Percentiles rank a stretch among this genome's conserved stretches.
Evolutionary conservation across 768 basidiomycete genomes (phyloP).

Genomic region (Russula virescens): DNA sequence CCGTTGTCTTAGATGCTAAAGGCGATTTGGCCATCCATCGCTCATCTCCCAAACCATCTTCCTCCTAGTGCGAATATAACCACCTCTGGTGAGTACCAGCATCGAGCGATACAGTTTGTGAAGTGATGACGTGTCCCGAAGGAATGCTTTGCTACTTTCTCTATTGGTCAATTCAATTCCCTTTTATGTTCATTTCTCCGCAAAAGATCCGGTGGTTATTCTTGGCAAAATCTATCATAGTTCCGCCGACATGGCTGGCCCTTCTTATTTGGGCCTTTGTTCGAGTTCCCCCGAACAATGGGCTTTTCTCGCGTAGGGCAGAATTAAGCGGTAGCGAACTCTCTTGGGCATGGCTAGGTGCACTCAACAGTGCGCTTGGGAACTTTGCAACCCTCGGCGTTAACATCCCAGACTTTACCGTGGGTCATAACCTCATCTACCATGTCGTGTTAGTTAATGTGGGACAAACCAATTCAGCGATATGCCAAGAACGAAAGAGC

Average conservation of each 20-base stretch:
- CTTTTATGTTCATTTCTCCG: conserved; percentile 71
- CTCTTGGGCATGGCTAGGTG: conserved; percentile 75
- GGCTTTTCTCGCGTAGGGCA: conserved; percentile 50
- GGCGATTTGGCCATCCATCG: conserved; percentile 75
- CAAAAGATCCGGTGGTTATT: conserved; percentile 75
- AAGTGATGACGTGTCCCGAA: conserved; percentile 25
- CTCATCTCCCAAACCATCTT: conserved; percentile 58
- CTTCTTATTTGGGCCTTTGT: conserved; percentile 41
- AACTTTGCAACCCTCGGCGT: conserved; percentile 67
- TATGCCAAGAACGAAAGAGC: conserved; percentile 65
- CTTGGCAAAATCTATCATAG: conserved; percentile 50
- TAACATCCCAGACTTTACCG: conserved; percentile 84
- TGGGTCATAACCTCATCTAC: conserved; percentile 23
- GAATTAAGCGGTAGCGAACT: conserved; percentile 47
- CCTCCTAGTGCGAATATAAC: conserved; percentile 55
- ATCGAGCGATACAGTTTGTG: neutral
- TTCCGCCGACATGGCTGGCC: conserved; percentile 39
- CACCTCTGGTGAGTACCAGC: conserved; percentile 42
- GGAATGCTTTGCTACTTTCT: conserved; percentile 73
- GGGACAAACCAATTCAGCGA: conserved; percentile 36
- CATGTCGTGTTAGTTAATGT: neutral
- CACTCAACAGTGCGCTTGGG: conserved; percentile 72
- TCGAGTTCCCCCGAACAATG: conserved; percentile 54
- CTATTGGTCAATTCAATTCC: conserved; percentile 73
- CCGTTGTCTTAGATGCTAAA: conserved; percentile 51